Evolutionary conservation across 768 basidiomycete species (phyloP).

Genomic region (Tephrocybe sp.): DNA sequence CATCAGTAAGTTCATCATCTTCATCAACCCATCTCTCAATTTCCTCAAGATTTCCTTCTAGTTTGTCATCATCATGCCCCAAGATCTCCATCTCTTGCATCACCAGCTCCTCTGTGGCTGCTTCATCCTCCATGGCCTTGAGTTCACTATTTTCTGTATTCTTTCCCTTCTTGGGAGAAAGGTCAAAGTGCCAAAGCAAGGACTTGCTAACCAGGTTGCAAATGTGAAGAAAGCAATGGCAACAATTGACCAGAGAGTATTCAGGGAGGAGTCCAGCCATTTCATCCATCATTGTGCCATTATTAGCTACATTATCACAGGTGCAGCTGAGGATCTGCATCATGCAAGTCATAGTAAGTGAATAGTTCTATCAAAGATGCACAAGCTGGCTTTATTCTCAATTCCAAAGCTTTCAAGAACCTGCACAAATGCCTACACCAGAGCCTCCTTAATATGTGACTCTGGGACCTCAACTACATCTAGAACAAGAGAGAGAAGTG

Average conservation of each 20-base stretch:
- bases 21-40: slow-evolving; percentile 24
- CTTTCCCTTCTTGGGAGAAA: slow-evolving; percentile 10
- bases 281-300: slow-evolving; percentile 7
- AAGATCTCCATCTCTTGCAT: neutral
- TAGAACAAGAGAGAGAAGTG: slow-evolving; percentile 23
- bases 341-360: neutral
- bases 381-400: slow-evolving; percentile 23
- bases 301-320: slow-evolving; percentile 4
- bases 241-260: slow-evolving; percentile 21
- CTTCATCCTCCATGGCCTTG: neutral
- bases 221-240: slow-evolving; percentile 5
- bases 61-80: neutral
- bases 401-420: slow-evolving; percentile 31
- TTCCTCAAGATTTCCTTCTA: slow-evolving; percentile 6
- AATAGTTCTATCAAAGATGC: neutral
- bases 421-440: slow-evolving; percentile 26
- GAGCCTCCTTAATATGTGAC: slow-evolving; percentile 24
- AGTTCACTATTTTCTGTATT: slow-evolving; percentile 19
- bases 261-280: slow-evolving; percentile 24
- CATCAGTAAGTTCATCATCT: slow-evolving; percentile 10
- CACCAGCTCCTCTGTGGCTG: neutral
- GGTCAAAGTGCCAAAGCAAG: slow-evolving; percentile 16
- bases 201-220: slow-evolving; percentile 7
- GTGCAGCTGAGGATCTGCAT: slow-evolving; percentile 6
- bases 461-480: slow-evolving; percentile 34